These are phyloP conservation scores for Saccharomycopsis vini DNA, from an alignment of 805 yeast species.

Conservation along the genomic window DNA sequence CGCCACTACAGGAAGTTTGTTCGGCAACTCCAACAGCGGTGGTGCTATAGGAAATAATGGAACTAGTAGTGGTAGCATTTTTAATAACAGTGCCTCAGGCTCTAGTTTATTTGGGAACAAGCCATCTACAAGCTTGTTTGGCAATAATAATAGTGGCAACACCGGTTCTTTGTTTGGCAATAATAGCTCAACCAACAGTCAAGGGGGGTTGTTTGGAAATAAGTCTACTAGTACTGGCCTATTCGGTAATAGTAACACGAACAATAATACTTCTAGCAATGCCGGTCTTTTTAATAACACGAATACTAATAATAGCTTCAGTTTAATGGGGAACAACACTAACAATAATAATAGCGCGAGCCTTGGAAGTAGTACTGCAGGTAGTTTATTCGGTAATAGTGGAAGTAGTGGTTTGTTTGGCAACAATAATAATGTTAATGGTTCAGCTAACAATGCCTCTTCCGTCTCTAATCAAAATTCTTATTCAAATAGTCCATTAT, in stretches of 20 bases:
- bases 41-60: too few species aligned
- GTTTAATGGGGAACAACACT: slow-evolving; percentile 20
- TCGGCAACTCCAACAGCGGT: slow-evolving; percentile 22
- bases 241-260: slow-evolving; percentile 25
- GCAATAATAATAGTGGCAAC: slow-evolving; percentile 19
- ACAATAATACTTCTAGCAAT: slow-evolving; percentile 17
- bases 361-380: slow-evolving; percentile 21
- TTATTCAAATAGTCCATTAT: slow-evolving; percentile 22
- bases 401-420: slow-evolving; percentile 27
- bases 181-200: slow-evolving; percentile 19
- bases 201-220: slow-evolving; percentile 30
- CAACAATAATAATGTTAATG: slow-evolving; percentile 16
- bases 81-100: slow-evolving; percentile 19
- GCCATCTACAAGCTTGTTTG: slow-evolving; percentile 11
- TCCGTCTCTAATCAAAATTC: slow-evolving; percentile 22
- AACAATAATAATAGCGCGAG: slow-evolving; percentile 20
- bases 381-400: slow-evolving; percentile 21
- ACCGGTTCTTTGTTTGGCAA: slow-evolving; percentile 29
- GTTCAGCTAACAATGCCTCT: not conserved
- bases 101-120: slow-evolving; percentile 27
- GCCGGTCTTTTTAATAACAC: slow-evolving; percentile 26
- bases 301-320: slow-evolving; percentile 2
- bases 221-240: slow-evolving; percentile 25
- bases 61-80: too few species aligned
- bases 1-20: slow-evolving; percentile 23